These are phyloP conservation scores for Furcasterigmium sp. DNA, from an alignment of 2,329 filamentous ascomycete genomes.

Conservation along the genomic window DNA sequence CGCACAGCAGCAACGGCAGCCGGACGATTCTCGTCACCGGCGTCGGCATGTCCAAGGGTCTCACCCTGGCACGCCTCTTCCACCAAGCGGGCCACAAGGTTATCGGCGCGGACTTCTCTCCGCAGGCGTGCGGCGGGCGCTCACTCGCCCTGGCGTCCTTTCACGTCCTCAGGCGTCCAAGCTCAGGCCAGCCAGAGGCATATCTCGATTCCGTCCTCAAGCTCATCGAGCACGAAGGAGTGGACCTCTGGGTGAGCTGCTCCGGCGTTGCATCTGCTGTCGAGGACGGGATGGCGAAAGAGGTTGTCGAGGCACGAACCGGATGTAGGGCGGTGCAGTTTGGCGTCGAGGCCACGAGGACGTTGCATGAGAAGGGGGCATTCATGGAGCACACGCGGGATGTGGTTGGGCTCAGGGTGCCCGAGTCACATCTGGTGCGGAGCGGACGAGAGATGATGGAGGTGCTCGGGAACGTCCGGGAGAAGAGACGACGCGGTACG, in stretches of 20 bases:
- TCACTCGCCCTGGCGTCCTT: conserved; percentile 53
- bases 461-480: conserved; percentile 35
- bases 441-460: conserved; percentile 46
- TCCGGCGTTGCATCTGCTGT: conserved; percentile 62
- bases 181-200: conserved; percentile 21
- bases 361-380: conserved; percentile 57
- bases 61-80: conserved; percentile 61
- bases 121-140: conserved; percentile 47
- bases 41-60: conserved; percentile 66
- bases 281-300: conserved; percentile 62
- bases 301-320: conserved; percentile 52
- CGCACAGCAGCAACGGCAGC: conserved; percentile 1
- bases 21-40: conserved; percentile 65
- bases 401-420: conserved; percentile 44
- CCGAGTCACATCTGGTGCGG: conserved; percentile 47
- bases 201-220: conserved; percentile 55
- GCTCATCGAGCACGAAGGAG: conserved; percentile 53
- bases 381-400: conserved; percentile 56
- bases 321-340: conserved; percentile 61
- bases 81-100: conserved; percentile 62
- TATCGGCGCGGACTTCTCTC: conserved; percentile 63
- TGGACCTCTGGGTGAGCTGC: conserved; percentile 70
- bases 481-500: conserved; percentile 12
- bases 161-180: conserved; percentile 34
- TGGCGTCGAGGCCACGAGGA: conserved; percentile 46